Evolutionary conservation across 352 stramenopile species (phyloP), one percentile per base, ranked within the genome.

Genomic region (Sclerospora graminicola): DNA sequence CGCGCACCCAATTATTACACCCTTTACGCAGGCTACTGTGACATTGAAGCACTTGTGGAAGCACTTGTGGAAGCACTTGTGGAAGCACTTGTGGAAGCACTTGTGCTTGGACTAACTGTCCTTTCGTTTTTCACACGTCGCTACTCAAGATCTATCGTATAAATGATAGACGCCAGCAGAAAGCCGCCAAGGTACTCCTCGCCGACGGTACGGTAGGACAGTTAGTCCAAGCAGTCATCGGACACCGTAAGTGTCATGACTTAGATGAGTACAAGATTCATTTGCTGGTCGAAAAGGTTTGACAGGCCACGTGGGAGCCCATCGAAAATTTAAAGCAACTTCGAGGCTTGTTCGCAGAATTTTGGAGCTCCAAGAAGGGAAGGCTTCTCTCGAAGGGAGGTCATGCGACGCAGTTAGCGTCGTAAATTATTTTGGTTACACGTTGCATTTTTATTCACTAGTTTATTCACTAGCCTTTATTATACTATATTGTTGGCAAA

Each of bases 41-140:
- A n/a, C n/a, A n/a, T n/a, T n/a, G n/a, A n/a, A n/a, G n/a, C n/a
- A n/a, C n/a, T n/a, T n/a, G n/a, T n/a, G n/a, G n/a, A n/a, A n/a
- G n/a, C n/a, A n/a, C n/a, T n/a, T n/a, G n/a, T n/a, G n/a, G n/a
- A n/a, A n/a, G n/a, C n/a, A n/a, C n/a, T n/a, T n/a, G n/a, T n/a
- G n/a, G n/a, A n/a, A n/a, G n/a, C n/a, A n/a, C n/a, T n/a, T n/a
- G n/a, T n/a, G n/a, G n/a, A n/a, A n/a, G n/a, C n/a, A n/a, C n/a
- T n/a, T n/a, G n/a, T n/a, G n/a, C n/a, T n/a, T n/a, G n/a, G n/a
- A n/a, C n/a, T n/a, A n/a, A n/a, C n/a, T n/a, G n/a, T 24, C 24
- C 41, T 33, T 21, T 31, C 8, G 37, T 33, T 53, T 53, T 46
- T 13, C 36, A 53, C 19, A 47, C 28, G 2, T 53, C 45, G 23